Evolutionary conservation across 2,329 filamentous ascomycete genomes (phyloP), one percentile per base, ranked within the genome.

Genomic region (Neonectria neomacrospora): DNA sequence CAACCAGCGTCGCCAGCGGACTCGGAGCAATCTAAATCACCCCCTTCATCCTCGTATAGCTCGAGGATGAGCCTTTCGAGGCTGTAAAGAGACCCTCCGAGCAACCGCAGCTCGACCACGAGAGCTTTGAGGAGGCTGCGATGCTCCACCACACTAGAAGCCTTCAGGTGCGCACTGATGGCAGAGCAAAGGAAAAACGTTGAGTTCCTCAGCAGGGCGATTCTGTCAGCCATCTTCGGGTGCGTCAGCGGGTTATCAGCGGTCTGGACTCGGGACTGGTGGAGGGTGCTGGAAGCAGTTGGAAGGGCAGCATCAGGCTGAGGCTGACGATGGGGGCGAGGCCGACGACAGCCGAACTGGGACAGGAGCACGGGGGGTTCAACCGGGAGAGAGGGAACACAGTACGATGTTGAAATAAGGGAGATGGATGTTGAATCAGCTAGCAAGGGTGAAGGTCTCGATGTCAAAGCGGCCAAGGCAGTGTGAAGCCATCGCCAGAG

Each of bases 1-100:
- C 71, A 73, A 28, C 44, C 18, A 12, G 52, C 14, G 37, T 41
- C 12, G 12, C n/a, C 47, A 30, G 41, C 44, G 48, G 42, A 12
- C 22, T 12, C 28, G 10, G 28, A 16, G 14, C 47, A 22, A 16
- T 12, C 45, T 18, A 51, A 12, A 7, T n/a, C 45, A 41, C 26
- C 59, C 41, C 51, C 26, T n/a, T 59, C 54, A 12, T 41, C 34
- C 20, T 59, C 55, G 8, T 63, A 44, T 8, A 74, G 41, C 48
- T 74, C 71, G 2, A 37, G 18, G 3, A 71, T 63, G 30, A 74
- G 64, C 8, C 63, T 64, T 39, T 74, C 68, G 2, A 74, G 70
- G 11, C 71, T 71, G 45, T 64, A 64, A 14, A 74, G 63, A 3
- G 61, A 54, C 1, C 73, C 73, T 6, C 61, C 68, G 4, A 72